These are phyloP conservation scores for Escovopsis sp. DNA, from an alignment of 2,329 filamentous ascomycete genomes.

Conservation along the genomic window DNA sequence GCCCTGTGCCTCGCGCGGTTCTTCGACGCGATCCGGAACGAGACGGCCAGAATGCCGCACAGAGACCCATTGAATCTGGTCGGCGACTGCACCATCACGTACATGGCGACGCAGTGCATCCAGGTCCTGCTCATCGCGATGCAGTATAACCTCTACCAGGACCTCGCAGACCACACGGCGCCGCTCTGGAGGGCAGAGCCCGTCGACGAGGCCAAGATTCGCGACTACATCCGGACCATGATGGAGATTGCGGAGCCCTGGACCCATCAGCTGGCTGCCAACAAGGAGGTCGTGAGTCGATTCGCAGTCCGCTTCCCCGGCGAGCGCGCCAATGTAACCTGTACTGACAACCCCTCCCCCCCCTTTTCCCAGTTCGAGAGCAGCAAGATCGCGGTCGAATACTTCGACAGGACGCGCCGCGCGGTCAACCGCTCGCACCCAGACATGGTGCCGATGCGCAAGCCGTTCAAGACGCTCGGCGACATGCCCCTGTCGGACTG, in stretches of 20 bases:
- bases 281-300: constrained; percentile 15
- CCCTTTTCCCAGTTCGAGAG: constrained; percentile 15
- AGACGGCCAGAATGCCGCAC: constrained; percentile 13
- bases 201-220: constrained; percentile 18
- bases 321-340: too few relatives aligned
- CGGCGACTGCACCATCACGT: constrained; percentile 18
- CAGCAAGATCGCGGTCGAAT: constrained; percentile 15
- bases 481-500: constrained; percentile 11
- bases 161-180: constrained; percentile 21
- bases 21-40: constrained; percentile 18
- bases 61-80: constrained; percentile 13
- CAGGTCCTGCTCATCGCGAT: constrained; percentile 21
- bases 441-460: constrained; percentile 1
- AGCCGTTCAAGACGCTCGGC: not conserved
- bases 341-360: not conserved
- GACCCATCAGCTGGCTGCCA: constrained; percentile 14
- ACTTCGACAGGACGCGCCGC: constrained; percentile 18
- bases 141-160: constrained; percentile 20
- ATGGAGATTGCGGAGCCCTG: constrained; percentile 21
- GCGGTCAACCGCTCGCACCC: constrained; percentile 12
- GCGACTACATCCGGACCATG: constrained; percentile 18
- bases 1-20: constrained; percentile 23
- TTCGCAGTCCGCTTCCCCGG: too few relatives aligned
- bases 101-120: constrained; percentile 17
- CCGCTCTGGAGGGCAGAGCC: constrained; percentile 20